Base-by-base conservation (phyloP, 371 early-diverging fungal species). In the Dichotomocladium elegans region DNA sequence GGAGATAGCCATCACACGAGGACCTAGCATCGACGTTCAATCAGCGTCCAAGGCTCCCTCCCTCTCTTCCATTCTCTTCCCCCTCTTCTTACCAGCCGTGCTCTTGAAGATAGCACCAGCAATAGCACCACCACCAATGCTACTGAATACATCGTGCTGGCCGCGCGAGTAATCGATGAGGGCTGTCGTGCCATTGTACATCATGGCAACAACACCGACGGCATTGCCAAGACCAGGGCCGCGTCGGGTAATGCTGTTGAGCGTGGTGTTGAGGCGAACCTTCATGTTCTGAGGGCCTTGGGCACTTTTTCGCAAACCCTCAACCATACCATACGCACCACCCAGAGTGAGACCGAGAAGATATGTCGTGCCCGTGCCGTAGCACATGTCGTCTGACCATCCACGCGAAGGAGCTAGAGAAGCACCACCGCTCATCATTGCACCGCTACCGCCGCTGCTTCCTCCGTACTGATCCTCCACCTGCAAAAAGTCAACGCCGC, bases 181-280 rank as follows among this genome's bases (percentile, higher is more conserved):
- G n/a, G 86, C 77, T 55, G 85, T 88, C 42, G 85, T 72, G 46
- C 80, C 80, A 56, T 88, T 91, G 70, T 92, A 92, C 60, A 88
- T 72, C 88, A 92, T 80, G 10, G 88, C 92, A 64, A 88, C 57
- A 17, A 93, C 82, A 64, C 92, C 93, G 11, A 86, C 73, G 22
- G 92, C 86, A 74, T 93, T 93, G 55, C 87, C 93, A 43, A 91
- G 65, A 58, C 90, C 91, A 21, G 93, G 93, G 12, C 93, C 93
- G 50, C 93, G 85, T 49, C 91, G 83, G 5, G 93, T 93, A 64
- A 87, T 83, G 21, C 83, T 78, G 74, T 93, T 93, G 47, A 93
- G 78, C 14, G 93, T 81, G 34, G 89, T 85, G 71, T 93, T 93
- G 37, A 91, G 67, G 42, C 90, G 84, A 41, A 93, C 79, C 75